Percentiles rank a stretch among this genome's conserved stretches.
Evolutionary conservation across 2,329 filamentous ascomycete genomes (phyloP).

Genomic region (Byssoonygena ceratinophila): DNA sequence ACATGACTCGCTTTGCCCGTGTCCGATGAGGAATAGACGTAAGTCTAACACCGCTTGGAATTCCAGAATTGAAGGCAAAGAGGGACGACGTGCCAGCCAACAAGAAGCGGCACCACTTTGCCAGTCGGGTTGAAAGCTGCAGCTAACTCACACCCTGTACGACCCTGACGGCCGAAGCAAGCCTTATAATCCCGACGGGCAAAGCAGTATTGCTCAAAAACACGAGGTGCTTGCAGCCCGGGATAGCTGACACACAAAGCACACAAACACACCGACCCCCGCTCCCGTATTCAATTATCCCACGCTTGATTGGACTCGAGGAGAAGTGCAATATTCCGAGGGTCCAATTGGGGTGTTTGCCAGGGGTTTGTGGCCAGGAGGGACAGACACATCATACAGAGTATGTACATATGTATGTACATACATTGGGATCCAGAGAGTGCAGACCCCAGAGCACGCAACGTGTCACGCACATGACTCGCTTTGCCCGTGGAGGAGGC

Average conservation of each 20-base stretch:
- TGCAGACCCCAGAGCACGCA: too few relatives aligned
- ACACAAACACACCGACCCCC: too few relatives aligned
- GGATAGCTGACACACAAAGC: background rate
- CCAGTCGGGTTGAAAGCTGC: too few relatives aligned
- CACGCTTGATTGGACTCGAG: background rate
- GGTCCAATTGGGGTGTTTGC: constrained; percentile 5
- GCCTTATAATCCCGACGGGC: background rate
- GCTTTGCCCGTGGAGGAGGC: constrained; percentile 1
- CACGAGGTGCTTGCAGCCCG: background rate
- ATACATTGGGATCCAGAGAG: too few relatives aligned
- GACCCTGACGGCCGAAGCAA: background rate
- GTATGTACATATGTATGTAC: too few relatives aligned
- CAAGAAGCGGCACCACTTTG: background rate
- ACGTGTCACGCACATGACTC: constrained; percentile 12
- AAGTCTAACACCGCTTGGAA: too few relatives aligned
- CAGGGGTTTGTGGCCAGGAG: background rate
- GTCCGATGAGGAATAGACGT: too few relatives aligned
- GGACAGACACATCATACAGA: constrained; percentile 1
- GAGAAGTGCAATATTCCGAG: background rate
- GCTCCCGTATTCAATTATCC: background rate
- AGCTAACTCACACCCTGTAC: too few relatives aligned
- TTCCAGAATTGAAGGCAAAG: background rate
- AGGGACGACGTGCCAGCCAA: background rate
- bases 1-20: constrained; percentile 9
- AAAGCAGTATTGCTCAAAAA: background rate